Base-by-base conservation (phyloP, 768 basidiomycete species). In the Pluteus cervinus region DNA sequence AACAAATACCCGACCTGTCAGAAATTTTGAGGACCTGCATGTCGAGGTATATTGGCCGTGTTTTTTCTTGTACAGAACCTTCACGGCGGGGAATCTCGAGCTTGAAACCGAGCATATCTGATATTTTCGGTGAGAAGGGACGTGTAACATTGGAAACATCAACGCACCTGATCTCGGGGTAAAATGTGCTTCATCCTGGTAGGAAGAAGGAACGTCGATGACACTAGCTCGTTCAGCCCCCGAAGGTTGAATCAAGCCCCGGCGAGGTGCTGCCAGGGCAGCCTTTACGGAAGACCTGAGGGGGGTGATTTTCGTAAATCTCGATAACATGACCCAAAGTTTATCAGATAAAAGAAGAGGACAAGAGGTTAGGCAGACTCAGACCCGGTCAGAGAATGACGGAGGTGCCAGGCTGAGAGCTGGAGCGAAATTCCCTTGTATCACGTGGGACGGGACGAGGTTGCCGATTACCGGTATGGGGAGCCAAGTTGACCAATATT, bases 31-130 rank as follows among this genome's bases (percentile, higher is more conserved):
- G 43, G 38, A 83, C 91, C 76, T 96, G 93, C 87, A 94, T 86
- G 61, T 99, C 96, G 33, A 99, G 78, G 61, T 99, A 99, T 46
- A 99, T 97, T 12, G 96, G 92, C 21, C 91, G 75, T 20, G 72
- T 70, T 60, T 82, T 84, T 38, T 73, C 73, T 33, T 69, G 65
- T 35, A 71, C 41, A 7, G 71, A 66, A 30, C 66, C 73, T 53
- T 84, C 82, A 32, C 75, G 73, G 37, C 57, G 68, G 24, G 78
- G 75, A 34, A 71, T 61, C 48, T 79, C 81, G 10, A 91, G 63
- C 58, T 86, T 90, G 58, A 92, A 92, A 5, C 89, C 88, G 42
- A 89, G 73, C 84, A 90, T 89, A 53, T 90, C 89, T 90, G 46
- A 5, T 18, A 25, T 31, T n/a, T 28, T 30, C 41, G 30, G 45